Evolutionary conservation across 176 grass and related monocot species (phyloP).

Genomic region (Tillandsia fasciculata): DNA sequence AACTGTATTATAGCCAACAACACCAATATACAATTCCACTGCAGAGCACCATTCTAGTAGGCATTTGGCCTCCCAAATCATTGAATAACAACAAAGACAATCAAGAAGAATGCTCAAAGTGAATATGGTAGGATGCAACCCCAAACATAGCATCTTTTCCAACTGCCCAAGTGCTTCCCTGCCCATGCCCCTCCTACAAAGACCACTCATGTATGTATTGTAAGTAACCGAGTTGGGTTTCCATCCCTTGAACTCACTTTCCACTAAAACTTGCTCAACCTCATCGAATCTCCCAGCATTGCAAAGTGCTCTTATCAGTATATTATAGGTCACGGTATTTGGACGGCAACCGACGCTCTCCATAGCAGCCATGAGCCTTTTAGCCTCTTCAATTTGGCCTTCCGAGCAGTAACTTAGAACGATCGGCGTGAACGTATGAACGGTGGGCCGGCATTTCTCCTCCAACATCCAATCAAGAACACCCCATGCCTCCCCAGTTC

Average conservation of each 20-base stretch:
- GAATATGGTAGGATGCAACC: constrained; percentile 42
- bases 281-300: constrained; percentile 40
- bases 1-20: constrained; percentile 63
- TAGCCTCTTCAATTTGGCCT: constrained; percentile 57
- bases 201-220: constrained; percentile 73
- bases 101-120: constrained; percentile 70
- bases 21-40: constrained; percentile 31
- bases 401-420: constrained; percentile 56
- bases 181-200: constrained; percentile 45
- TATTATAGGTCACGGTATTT: constrained; percentile 59
- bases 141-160: constrained; percentile 48
- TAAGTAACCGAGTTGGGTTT: constrained; percentile 54
- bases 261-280: constrained; percentile 34
- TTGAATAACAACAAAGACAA: constrained; percentile 44
- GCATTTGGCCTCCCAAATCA: constrained; percentile 38
- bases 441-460: constrained; percentile 33
- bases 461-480: constrained; percentile 65
- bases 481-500: constrained; percentile 44
- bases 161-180: constrained; percentile 44
- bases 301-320: constrained; percentile 60
- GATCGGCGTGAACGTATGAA: constrained; percentile 66
- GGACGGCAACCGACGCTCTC: constrained; percentile 39
- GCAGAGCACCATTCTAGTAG: constrained; percentile 38
- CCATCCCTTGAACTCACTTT: constrained; percentile 38
- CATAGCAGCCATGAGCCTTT: constrained; percentile 50